phyloP scores from a whole-genome alignment of 257 asterid genomes.

The Thymus mandschuricus region DNA sequence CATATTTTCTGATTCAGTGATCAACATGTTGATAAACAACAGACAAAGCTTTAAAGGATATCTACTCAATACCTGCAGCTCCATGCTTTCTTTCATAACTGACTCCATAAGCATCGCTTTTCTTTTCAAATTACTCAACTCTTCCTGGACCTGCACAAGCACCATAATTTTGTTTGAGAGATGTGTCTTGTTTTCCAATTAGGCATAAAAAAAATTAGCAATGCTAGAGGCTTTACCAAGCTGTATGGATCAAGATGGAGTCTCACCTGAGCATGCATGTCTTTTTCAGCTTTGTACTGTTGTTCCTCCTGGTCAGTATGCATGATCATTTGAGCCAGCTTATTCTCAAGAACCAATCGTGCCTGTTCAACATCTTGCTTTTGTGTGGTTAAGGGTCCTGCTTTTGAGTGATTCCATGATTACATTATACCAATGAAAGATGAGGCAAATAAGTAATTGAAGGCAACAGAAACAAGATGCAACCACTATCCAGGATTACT shows the following conservation, averaged over 20 bases:
- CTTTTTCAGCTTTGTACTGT: constrained; percentile 55
- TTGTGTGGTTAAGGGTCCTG: constrained; percentile 41
- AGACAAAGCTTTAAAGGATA: no score
- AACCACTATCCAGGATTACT: constrained; percentile 29
- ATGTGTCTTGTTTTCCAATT: neutral
- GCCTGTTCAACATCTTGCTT: constrained; percentile 41
- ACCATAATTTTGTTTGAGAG: no score
- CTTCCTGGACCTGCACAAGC: no score
- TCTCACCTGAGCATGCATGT: constrained; percentile 59
- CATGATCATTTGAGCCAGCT: constrained; percentile 52
- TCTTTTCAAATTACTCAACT: no score
- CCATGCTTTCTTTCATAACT: no score
- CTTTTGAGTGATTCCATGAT: constrained; percentile 24
- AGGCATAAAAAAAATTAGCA: constrained; percentile 16
- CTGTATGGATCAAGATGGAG: constrained; percentile 22
- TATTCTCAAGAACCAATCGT: constrained; percentile 39
- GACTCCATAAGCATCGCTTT: no score
- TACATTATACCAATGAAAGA: constrained; percentile 18
- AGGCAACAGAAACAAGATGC: constrained; percentile 1
- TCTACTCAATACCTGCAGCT: constrained; percentile 42
- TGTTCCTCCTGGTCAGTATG: constrained; percentile 50
- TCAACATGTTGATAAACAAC: no score
- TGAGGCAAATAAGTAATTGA: constrained; percentile 26
- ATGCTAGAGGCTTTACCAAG: constrained; percentile 8
- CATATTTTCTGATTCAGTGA: no score